Conservation (phyloP, 345 rosid species). For the Gossypium raimondii region DNA sequence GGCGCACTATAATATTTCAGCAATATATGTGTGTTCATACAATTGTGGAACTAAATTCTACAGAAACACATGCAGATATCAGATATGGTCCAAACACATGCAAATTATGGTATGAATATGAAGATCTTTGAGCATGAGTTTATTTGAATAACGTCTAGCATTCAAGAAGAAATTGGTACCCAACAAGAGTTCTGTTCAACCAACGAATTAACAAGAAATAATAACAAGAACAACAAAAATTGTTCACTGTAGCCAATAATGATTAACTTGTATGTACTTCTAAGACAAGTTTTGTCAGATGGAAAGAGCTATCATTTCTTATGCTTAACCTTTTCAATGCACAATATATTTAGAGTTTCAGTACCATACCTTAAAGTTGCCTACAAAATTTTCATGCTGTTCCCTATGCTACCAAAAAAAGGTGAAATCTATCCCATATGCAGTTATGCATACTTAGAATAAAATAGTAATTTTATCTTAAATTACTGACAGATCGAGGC, state of each 20-base stretch:
- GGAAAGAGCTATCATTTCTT: constrained; percentile 7
- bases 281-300: constrained; percentile 16
- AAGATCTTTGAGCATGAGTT: no score
- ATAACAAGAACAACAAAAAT: neutral
- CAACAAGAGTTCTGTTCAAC: neutral
- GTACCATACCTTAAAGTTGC: neutral
- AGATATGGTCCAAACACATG: no score
- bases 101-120: no score
- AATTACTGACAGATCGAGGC: neutral
- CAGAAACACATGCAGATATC: no score
- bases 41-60: no score
- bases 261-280: constrained; percentile 7
- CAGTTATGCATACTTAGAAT: neutral
- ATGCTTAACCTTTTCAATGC: neutral
- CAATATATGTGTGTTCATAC: neutral
- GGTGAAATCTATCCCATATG: neutral
- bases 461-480: neutral
- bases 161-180: neutral
- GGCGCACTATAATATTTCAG: neutral
- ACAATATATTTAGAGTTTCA: neutral
- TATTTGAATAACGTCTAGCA: neutral
- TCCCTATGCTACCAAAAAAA: neutral
- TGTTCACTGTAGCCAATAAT: neutral
- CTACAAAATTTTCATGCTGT: neutral
- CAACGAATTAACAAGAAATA: neutral